A percentile compares a stretch with the other conserved stretches of the same genome.
These are phyloP conservation scores for Cercospora sp. DNA, from an alignment of 2,329 filamentous ascomycete species.

Conservation along the genomic window DNA sequence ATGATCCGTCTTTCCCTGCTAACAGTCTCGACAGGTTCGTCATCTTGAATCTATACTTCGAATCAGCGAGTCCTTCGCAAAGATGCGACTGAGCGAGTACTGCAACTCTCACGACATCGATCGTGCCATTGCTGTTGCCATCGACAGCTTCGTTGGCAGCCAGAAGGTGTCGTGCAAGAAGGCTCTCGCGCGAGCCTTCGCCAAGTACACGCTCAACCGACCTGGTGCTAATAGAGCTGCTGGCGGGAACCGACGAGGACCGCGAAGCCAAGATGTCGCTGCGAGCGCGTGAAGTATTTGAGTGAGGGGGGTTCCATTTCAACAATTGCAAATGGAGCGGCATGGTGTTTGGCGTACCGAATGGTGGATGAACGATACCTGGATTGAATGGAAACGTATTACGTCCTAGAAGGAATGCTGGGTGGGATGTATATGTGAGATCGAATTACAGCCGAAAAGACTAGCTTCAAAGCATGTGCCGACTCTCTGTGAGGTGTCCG, in stretches of 20 bases:
- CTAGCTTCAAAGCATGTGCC: too few species aligned
- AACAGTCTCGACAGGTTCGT: slow-evolving; percentile 66
- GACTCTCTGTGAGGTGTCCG: background rate
- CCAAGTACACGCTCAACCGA: slow-evolving; percentile 71
- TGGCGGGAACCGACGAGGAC: slow-evolving; percentile 13
- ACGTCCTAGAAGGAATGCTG: too few species aligned
- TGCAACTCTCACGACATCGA: slow-evolving; percentile 89
- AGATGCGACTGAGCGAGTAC: slow-evolving; percentile 97
- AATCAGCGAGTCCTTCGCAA: slow-evolving; percentile 89
- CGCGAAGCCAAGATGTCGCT: slow-evolving; percentile 24
- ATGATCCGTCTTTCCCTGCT: background rate
- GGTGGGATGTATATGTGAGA: too few species aligned
- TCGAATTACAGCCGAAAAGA: too few species aligned
- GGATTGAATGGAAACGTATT: background rate
- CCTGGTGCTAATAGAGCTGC: slow-evolving; percentile 45
- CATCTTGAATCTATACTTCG: slow-evolving; percentile 98
- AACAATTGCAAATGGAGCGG: background rate
- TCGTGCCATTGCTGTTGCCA: slow-evolving; percentile 92
- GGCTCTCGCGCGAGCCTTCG: slow-evolving; percentile 87
- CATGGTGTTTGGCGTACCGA: background rate
- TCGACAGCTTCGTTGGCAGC: slow-evolving; percentile 92
- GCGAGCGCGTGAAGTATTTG: slow-evolving; percentile 25
- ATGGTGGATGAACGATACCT: background rate
- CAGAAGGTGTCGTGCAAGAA: slow-evolving; percentile 99
- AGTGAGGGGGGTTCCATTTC: background rate